Percentiles rank a stretch among this genome's conserved stretches.
Conservation (phyloP, 2,329 filamentous ascomycete species). For the Phaeosphaeriaceae sp. region DNA sequence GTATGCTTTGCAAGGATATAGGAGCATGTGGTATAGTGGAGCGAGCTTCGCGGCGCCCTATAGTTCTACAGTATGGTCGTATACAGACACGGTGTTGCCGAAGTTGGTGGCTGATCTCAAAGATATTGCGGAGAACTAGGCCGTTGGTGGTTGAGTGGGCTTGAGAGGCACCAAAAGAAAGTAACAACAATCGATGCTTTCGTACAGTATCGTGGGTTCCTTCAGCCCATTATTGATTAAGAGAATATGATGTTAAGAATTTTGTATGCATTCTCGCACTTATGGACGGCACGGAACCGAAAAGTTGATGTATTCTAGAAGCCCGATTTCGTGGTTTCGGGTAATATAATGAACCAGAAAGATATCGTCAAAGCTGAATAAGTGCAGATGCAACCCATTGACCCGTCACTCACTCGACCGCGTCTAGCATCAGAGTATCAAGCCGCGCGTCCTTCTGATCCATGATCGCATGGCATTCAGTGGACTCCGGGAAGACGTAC, state of each 20-base stretch:
- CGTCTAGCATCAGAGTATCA: neutral
- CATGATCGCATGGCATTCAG: neutral
- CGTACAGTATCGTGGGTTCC: no score
- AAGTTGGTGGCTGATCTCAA: conserved; percentile 15
- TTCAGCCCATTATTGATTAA: no score
- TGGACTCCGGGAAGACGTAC: neutral
- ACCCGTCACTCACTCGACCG: no score
- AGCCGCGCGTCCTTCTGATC: neutral
- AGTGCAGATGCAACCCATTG: no score
- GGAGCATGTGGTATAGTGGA: conserved; percentile 27
- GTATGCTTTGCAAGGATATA: conserved; percentile 26
- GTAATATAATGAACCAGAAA: neutral
- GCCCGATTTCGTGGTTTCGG: neutral
- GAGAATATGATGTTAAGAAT: no score
- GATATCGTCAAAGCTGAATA: neutral
- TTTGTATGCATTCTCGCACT: no score
- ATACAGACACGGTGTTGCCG: conserved; percentile 24
- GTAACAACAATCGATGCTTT: no score
- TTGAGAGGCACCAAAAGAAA: no score
- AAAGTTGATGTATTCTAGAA: neutral
- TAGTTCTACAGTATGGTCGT: conserved; percentile 28
- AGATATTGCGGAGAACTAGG: no score
- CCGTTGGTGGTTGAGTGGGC: no score
- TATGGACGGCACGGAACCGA: no score
- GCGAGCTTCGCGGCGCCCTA: conserved; percentile 24